phyloP scores from a whole-genome alignment of 2,329 filamentous ascomycete genomes.

The Paraphaeosphaeria minitans region DNA sequence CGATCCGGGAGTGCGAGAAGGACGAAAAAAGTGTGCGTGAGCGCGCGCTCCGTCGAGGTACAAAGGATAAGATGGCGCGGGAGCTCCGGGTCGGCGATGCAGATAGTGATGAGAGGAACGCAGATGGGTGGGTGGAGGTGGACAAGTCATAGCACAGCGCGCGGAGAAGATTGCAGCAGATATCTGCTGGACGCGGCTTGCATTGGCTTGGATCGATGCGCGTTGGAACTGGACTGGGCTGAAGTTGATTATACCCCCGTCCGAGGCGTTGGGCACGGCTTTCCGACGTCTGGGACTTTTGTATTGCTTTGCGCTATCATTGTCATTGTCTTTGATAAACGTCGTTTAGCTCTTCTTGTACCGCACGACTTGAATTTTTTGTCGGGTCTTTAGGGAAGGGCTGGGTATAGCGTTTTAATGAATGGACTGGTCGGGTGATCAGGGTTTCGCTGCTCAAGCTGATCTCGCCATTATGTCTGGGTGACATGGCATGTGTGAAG shows the following conservation, averaged over 20 bases:
- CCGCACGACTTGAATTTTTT: background rate
- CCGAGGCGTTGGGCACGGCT: background rate
- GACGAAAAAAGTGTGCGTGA: constrained; percentile 54
- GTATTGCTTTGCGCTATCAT: too few species aligned
- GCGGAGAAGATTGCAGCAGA: background rate
- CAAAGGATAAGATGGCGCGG: constrained; percentile 39
- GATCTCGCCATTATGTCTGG: too few species aligned
- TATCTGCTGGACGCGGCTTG: background rate
- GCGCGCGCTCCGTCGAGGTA: constrained; percentile 47
- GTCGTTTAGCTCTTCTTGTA: background rate
- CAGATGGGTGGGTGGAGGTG: constrained; percentile 45
- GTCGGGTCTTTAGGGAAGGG: background rate
- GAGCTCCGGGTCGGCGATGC: constrained; percentile 36
- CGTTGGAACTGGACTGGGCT: background rate
- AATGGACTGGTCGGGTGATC: too few species aligned
- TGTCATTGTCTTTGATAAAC: background rate
- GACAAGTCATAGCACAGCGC: constrained; percentile 15
- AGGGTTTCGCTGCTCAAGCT: too few species aligned
- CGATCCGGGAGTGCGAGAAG: constrained; percentile 52
- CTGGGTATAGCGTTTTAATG: too few species aligned
- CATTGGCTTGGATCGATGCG: background rate
- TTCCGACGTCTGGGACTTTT: background rate
- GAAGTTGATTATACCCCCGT: constrained; percentile 3
- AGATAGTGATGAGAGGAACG: constrained; percentile 27
- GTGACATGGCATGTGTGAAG: too few species aligned